Percentiles rank a stretch among this genome's conserved stretches.
phyloP scores from a whole-genome alignment of 2,329 filamentous ascomycete species.

The Colletotrichum horii region DNA sequence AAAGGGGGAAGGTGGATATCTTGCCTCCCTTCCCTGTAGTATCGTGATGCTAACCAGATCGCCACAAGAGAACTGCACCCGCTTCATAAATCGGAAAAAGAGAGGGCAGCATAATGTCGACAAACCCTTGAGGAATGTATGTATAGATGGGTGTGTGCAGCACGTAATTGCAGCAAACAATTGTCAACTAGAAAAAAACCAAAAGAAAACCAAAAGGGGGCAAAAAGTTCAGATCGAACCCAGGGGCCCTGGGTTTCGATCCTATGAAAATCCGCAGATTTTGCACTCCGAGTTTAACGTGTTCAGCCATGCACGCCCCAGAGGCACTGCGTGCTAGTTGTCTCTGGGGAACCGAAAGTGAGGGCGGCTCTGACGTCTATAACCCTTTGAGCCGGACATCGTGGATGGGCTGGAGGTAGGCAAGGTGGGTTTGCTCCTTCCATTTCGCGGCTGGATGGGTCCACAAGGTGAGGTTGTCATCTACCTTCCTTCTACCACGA shows the following conservation, averaged over 20 bases:
- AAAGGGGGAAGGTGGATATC: not conserved
- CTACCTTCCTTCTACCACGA: not conserved
- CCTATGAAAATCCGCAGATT: not conserved
- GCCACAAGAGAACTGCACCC: fast-evolving
- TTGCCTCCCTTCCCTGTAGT: not conserved
- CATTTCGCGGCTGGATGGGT: not conserved
- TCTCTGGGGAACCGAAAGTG: not conserved
- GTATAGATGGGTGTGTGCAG: not conserved
- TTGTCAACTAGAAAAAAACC: too few species aligned
- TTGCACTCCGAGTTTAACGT: not conserved
- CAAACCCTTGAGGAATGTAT: not conserved
- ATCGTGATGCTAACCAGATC: not conserved
- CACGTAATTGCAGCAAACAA: not conserved
- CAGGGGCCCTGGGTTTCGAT: not conserved
- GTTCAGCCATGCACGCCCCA: not conserved
- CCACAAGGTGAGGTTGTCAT: not conserved
- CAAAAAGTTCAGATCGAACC: not conserved
- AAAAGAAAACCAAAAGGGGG: not conserved
- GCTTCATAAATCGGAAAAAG: not conserved
- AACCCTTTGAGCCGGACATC: not conserved
- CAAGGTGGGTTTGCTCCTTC: not conserved
- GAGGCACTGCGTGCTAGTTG: not conserved
- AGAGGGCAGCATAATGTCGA: not conserved
- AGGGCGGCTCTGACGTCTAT: not conserved
- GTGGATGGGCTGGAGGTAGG: not conserved